phyloP scores from a whole-genome alignment of 2,329 filamentous ascomycete species.

The Biscogniauxia marginata region DNA sequence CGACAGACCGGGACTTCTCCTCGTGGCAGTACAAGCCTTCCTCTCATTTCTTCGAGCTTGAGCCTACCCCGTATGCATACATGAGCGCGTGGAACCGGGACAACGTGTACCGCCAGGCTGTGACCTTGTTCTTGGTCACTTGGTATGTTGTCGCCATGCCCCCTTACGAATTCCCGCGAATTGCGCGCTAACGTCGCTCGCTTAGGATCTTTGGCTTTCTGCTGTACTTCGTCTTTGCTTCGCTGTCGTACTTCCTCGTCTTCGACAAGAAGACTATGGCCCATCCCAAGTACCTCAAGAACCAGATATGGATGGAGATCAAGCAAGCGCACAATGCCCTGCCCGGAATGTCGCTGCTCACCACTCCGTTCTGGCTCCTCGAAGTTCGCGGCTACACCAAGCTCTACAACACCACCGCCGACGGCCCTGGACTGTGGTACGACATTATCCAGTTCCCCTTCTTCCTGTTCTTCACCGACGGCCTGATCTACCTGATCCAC shows the following conservation, averaged over 20 bases:
- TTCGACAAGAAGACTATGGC: slow-evolving; percentile 88
- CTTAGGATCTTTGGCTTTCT: slow-evolving; percentile 78
- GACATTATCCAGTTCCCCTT: slow-evolving; percentile 79
- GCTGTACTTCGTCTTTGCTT: slow-evolving; percentile 81
- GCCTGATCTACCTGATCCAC: slow-evolving; percentile 78
- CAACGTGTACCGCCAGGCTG: slow-evolving; percentile 70
- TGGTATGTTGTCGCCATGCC: slow-evolving; percentile 59
- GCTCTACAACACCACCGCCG: slow-evolving; percentile 77
- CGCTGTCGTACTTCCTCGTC: slow-evolving; percentile 81
- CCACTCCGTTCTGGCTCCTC: slow-evolving; percentile 74
- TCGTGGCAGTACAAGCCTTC: slow-evolving; percentile 71
- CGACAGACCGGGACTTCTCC: slow-evolving; percentile 48
- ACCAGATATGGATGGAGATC: slow-evolving; percentile 87
- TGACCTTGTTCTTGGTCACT: slow-evolving; percentile 79
- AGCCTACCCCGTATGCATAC: slow-evolving; percentile 75
- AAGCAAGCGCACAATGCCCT: slow-evolving; percentile 72
- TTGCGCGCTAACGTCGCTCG: slow-evolving; percentile 12
- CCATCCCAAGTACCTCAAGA: slow-evolving; percentile 93
- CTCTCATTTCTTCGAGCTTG: slow-evolving; percentile 65
- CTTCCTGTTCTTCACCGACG: slow-evolving; percentile 76
- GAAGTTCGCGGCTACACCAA: slow-evolving; percentile 84
- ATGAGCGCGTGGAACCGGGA: slow-evolving; percentile 75
- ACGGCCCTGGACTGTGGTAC: slow-evolving; percentile 77
- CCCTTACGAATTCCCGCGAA: background rate
- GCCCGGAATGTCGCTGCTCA: slow-evolving; percentile 80